phyloP scores from a whole-genome alignment of 805 yeast genomes.

The Candida maltosa region DNA sequence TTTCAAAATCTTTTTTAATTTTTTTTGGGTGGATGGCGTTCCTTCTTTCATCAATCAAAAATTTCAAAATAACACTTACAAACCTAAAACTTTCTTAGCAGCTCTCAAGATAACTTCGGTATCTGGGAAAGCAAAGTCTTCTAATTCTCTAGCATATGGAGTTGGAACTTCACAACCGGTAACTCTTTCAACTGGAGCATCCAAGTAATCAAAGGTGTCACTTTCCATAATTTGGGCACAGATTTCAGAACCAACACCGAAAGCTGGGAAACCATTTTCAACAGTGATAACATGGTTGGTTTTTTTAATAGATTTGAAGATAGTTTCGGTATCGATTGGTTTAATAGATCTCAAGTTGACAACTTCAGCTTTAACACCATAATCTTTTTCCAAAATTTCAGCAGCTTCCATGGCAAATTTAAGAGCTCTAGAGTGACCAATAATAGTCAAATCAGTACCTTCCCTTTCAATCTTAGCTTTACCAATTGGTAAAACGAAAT shows the following conservation, averaged over 20 bases:
- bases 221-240: conserved; percentile 97
- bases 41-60: no score
- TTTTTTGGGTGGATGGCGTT: no score
- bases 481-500: conserved; percentile 89
- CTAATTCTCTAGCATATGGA: conserved; percentile 94
- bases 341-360: conserved; percentile 94
- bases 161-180: conserved; percentile 99
- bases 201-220: conserved; percentile 96
- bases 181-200: conserved; percentile 97
- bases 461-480: conserved; percentile 92
- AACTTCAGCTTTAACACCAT: conserved; percentile 90
- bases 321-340: conserved; percentile 89
- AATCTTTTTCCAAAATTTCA: conserved; percentile 73
- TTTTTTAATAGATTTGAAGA: conserved; percentile 86
- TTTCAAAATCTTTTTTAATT: no score
- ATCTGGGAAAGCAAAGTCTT: conserved; percentile 99
- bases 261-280: conserved; percentile 97
- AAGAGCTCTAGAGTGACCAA: conserved; percentile 91
- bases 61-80: conserved; percentile 34
- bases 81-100: conserved; percentile 71
- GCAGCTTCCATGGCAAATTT: conserved; percentile 88
- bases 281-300: conserved; percentile 95
- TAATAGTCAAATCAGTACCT: conserved; percentile 87
- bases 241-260: conserved; percentile 98
- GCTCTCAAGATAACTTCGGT: conserved; percentile 86